phyloP scores from a whole-genome alignment of 805 yeast species.

The Candida boleticola region DNA sequence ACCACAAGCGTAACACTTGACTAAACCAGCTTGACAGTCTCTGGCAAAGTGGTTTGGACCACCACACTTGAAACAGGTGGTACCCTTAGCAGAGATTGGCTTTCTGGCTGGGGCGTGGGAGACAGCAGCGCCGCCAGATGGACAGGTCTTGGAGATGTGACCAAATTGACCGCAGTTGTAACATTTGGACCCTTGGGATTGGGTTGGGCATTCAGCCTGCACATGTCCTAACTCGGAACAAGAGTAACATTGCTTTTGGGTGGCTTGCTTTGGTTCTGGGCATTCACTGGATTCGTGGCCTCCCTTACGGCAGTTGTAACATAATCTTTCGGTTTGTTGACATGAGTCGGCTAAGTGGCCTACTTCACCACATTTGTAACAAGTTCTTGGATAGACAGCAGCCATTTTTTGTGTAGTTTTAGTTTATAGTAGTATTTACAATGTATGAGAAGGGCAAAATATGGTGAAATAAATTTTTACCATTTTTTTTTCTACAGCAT shows the following conservation, averaged over 20 bases:
- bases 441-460: neutral
- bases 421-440: neutral
- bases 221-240: conserved; percentile 92
- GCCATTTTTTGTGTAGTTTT: conserved; percentile 24
- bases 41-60: conserved; percentile 92
- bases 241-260: conserved; percentile 86
- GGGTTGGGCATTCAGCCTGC: conserved; percentile 76
- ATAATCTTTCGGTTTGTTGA: conserved; percentile 77
- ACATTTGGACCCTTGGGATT: conserved; percentile 69
- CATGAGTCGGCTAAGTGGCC: conserved; percentile 92
- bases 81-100: conserved; percentile 16
- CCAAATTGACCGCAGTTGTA: conserved; percentile 60
- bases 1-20: conserved; percentile 92
- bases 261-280: conserved; percentile 82
- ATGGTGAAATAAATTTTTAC: neutral
- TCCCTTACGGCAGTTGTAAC: conserved; percentile 89
- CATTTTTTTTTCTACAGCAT: neutral
- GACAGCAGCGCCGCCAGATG: conserved; percentile 31
- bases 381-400: conserved; percentile 63
- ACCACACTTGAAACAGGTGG: conserved; percentile 86
- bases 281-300: conserved; percentile 90
- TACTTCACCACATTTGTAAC: conserved; percentile 89
- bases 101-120: conserved; percentile 12
- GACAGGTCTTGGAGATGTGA: conserved; percentile 79
- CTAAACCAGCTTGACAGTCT: conserved; percentile 71